Conservation (phyloP, 2,329 filamentous ascomycete genomes). For the Dryadomyces sulphureus region DNA sequence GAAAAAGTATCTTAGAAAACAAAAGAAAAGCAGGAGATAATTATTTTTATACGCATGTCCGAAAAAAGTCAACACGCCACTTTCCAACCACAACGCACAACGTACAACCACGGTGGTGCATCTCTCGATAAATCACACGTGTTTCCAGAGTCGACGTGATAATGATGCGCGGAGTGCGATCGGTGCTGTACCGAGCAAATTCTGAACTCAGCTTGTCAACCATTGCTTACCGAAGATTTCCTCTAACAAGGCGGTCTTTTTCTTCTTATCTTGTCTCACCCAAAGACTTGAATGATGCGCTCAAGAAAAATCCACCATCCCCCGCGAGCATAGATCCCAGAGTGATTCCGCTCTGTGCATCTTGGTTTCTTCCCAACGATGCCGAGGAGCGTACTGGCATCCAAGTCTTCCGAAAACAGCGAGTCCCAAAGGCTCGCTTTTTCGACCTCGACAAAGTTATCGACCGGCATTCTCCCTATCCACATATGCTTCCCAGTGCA, state of each 20-base stretch:
- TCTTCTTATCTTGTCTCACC: conserved; percentile 80
- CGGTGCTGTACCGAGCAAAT: conserved; percentile 22
- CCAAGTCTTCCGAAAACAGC: conserved; percentile 64
- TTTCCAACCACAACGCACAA: background rate
- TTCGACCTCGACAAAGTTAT: conserved; percentile 91
- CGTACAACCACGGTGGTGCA: background rate
- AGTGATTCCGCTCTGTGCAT: conserved; percentile 77
- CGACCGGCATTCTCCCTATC: conserved; percentile 76
- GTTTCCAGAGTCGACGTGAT: background rate
- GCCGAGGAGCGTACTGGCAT: conserved; percentile 54
- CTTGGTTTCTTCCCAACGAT: conserved; percentile 96
- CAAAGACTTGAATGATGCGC: conserved; percentile 62
- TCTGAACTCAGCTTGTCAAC: conserved; percentile 18
- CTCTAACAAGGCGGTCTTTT: conserved; percentile 36
- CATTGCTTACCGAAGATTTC: conserved; percentile 10
- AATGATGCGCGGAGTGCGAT: conserved; percentile 24
- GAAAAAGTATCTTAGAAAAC: background rate
- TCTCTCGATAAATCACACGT: background rate
- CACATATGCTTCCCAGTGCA: conserved; percentile 84
- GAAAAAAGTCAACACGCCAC: background rate
- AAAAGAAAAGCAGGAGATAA: background rate
- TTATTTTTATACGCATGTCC: background rate
- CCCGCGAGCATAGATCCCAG: conserved; percentile 69
- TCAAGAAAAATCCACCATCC: conserved; percentile 68
- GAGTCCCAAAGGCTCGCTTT: conserved; percentile 83